phyloP scores from a whole-genome alignment of 2,329 filamentous ascomycete genomes.

The Neoscytalidium dimidiatum region DNA sequence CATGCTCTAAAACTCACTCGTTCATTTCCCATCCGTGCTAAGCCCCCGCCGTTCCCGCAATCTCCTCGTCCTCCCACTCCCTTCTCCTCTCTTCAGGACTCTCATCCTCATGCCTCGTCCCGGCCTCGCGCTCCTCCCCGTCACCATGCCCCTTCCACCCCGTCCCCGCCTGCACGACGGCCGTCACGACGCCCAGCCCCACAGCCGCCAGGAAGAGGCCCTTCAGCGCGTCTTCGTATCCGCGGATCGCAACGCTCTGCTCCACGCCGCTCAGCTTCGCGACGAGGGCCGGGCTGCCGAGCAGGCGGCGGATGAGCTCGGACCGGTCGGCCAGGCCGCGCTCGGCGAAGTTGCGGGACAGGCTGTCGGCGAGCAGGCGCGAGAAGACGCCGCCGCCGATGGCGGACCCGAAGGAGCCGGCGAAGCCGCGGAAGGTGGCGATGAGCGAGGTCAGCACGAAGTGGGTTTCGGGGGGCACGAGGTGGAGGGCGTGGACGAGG shows the following conservation, averaged over 20 bases:
- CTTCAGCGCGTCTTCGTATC: slow-evolving; percentile 57
- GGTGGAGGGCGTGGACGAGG: slow-evolving; percentile 75
- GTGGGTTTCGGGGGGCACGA: slow-evolving; percentile 66
- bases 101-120: slow-evolving; percentile 53
- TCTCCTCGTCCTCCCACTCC: slow-evolving; percentile 18
- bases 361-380: slow-evolving; percentile 57
- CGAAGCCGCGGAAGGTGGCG: slow-evolving; percentile 79
- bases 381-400: slow-evolving; percentile 77
- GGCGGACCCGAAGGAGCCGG: slow-evolving; percentile 76
- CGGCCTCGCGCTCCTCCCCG: slow-evolving; percentile 46
- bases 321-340: slow-evolving; percentile 40
- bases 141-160: slow-evolving; percentile 52
- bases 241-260: slow-evolving; percentile 52
- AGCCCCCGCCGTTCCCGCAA: slow-evolving; percentile 4
- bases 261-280: slow-evolving; percentile 51
- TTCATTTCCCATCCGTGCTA: no score
- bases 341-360: slow-evolving; percentile 60
- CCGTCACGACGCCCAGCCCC: slow-evolving; percentile 50
- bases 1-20: no score
- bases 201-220: slow-evolving; percentile 56
- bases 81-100: slow-evolving; percentile 11
- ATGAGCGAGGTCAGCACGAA: slow-evolving; percentile 76
- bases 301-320: slow-evolving; percentile 52
- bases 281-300: slow-evolving; percentile 62
- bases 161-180: slow-evolving; percentile 58